Base-by-base conservation (phyloP, 805 yeast species). In the Metahyphopichia silvanorum region DNA sequence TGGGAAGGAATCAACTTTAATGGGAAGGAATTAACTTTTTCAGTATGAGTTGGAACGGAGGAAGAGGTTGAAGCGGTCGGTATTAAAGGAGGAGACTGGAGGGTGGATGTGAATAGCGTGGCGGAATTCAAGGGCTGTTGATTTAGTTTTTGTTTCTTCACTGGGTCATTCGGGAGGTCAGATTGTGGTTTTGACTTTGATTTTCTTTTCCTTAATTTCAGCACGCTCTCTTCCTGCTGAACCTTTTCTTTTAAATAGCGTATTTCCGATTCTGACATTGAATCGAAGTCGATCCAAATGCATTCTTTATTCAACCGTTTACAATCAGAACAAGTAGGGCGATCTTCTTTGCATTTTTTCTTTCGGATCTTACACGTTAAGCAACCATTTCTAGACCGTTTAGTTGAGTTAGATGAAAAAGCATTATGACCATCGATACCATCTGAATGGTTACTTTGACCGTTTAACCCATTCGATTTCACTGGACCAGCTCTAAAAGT, bases 331-430 rank as follows among this genome's bases (percentile, higher is more conserved):
- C 82, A 76, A 1, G 56, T 44, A 1, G 82, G 82, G 35, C 58
- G 60, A 6, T 37, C 39, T 43, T 75, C 79, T 40, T 74, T 70
- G 47, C 82, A 76, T 42, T 76, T 63, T 46, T 76, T 77, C 64
- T 79, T 80, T 26, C 87, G 57, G 22, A 74, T 63, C 46, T 80
- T 81, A 54, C 88, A 81, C 0, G 85, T 80, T 23, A 80, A 54
- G 50, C 88, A 81, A 1, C 87, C 86, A n/a, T 63, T 64, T 42
- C 62, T 71, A 1, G 84, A 72, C 40, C 75, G 52, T 43, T 54
- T 63, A 26, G 57, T 44, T 1, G 56, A n/a, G n/a, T n/a, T n/a
- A n/a, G 25, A 23, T 5, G 5, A 23, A 10, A 42, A 35, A 45
- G 27, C 26, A 17, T 8, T 14, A 13, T 21, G 10, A 21, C 13